Percentiles rank a stretch among this genome's conserved stretches.
Conservation (phyloP, 2,329 filamentous ascomycete genomes). For the Diaporthe australafricana region DNA sequence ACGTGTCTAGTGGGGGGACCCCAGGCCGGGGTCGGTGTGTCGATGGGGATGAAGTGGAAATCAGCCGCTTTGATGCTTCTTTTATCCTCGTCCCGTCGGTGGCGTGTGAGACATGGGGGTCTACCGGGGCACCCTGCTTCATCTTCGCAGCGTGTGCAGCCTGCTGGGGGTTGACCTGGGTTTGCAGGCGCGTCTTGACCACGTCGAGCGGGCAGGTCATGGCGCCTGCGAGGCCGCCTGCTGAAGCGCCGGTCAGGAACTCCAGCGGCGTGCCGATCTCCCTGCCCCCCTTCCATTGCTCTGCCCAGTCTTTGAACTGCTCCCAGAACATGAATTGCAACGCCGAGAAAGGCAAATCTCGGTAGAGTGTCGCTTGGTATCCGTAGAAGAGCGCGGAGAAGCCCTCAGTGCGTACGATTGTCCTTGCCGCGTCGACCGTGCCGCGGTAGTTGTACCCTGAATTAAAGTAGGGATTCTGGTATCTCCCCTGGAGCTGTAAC, state of each 20-base stretch:
- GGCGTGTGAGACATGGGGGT: slow-evolving; percentile 40
- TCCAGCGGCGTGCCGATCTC: slow-evolving; percentile 90
- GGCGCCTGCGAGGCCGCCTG: slow-evolving; percentile 91
- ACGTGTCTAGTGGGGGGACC: slow-evolving; percentile 85
- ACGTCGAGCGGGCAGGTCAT: slow-evolving; percentile 97
- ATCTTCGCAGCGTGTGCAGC: slow-evolving; percentile 40
- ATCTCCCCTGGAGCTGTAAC: slow-evolving; percentile 91
- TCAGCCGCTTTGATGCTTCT: slow-evolving; percentile 73
- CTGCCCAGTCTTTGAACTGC: slow-evolving; percentile 87
- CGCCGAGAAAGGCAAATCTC: slow-evolving; percentile 95
- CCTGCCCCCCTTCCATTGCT: slow-evolving; percentile 79
- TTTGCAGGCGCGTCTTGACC: slow-evolving; percentile 96
- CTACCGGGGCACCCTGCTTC: slow-evolving; percentile 30
- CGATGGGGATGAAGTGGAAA: slow-evolving; percentile 90
- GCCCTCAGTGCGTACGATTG: slow-evolving; percentile 86
- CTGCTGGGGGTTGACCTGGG: slow-evolving; percentile 72
- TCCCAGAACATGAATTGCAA: slow-evolving; percentile 99
- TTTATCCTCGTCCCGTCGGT: slow-evolving; percentile 45
- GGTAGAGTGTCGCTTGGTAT: slow-evolving; percentile 95
- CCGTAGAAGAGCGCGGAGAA: slow-evolving; percentile 90
- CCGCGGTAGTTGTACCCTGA: slow-evolving; percentile 97
- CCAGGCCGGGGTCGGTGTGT: slow-evolving; percentile 85
- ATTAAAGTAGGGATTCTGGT: slow-evolving; percentile 93
- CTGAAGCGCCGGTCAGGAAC: slow-evolving; percentile 87
- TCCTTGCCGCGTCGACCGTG: slow-evolving; percentile 85